A percentile compares a stretch with the other conserved stretches of the same genome.
Conservation (phyloP, 192 early-diverging fungal species). For the Phlyctochytrium arcticum region DNA sequence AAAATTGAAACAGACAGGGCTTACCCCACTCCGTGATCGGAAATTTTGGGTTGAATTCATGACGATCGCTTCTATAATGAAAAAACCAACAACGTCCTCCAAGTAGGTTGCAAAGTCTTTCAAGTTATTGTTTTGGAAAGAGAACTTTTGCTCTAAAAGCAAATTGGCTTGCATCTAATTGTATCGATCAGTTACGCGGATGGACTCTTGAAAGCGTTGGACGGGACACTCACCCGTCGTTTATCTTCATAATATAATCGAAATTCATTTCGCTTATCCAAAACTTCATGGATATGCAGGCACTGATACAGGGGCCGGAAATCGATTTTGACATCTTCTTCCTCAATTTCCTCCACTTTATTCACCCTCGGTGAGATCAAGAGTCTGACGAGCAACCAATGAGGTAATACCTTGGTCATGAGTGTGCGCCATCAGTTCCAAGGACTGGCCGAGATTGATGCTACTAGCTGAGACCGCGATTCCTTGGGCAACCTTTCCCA, state of each 20-base stretch:
- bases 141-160: slow-evolving; percentile 71
- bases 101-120: slow-evolving; percentile 69
- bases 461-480: slow-evolving; percentile 19
- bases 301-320: slow-evolving; percentile 95
- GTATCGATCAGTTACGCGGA: too few relatives aligned
- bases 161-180: slow-evolving; percentile 81
- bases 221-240: slow-evolving; percentile 61
- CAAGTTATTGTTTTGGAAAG: slow-evolving; percentile 62
- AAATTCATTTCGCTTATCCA: slow-evolving; percentile 84
- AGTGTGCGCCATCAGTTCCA: slow-evolving; percentile 68
- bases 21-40: slow-evolving; percentile 69
- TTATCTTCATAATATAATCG: slow-evolving; percentile 86
- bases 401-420: slow-evolving; percentile 57
- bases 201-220: too few relatives aligned
- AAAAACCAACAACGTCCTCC: slow-evolving; percentile 93
- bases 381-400: too few relatives aligned
- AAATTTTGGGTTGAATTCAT: slow-evolving; percentile 86
- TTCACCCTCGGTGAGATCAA: not conserved
- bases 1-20: slow-evolving; percentile 2
- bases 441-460: slow-evolving; percentile 17
- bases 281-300: slow-evolving; percentile 91
- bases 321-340: slow-evolving; percentile 76
- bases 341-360: slow-evolving; percentile 60
- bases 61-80: slow-evolving; percentile 89
- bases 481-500: not conserved